A percentile compares a stretch with the other conserved stretches of the same genome.
Conservation (phyloP, 2,329 filamentous ascomycete genomes). For the Claviceps pusilla region DNA sequence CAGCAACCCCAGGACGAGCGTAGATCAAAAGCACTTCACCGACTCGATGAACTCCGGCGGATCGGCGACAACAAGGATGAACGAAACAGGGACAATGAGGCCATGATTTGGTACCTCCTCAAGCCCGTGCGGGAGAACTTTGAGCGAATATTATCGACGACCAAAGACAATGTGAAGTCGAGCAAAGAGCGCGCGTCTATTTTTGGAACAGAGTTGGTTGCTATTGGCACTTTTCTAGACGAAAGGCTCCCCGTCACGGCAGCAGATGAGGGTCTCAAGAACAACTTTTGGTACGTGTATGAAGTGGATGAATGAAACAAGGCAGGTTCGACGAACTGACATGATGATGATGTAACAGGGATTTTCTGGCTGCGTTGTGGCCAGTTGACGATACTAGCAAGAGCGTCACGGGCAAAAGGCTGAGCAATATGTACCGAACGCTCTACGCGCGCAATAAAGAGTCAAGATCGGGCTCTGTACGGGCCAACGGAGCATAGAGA, state of each 20-base stretch:
- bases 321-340: conserved; percentile 8
- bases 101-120: conserved; percentile 34
- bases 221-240: conserved; percentile 48
- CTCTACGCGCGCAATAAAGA: conserved; percentile 21
- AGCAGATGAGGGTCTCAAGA: conserved; percentile 27
- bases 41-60: conserved; percentile 27
- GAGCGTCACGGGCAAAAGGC: conserved; percentile 27
- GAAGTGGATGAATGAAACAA: not conserved
- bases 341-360: conserved; percentile 16
- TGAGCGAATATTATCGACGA: conserved; percentile 43
- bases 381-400: conserved; percentile 30
- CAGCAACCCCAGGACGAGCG: conserved; percentile 24
- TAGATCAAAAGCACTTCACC: conserved; percentile 25
- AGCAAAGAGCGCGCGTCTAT: conserved; percentile 47
- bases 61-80: conserved; percentile 36
- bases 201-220: conserved; percentile 44
- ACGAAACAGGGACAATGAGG: conserved; percentile 29
- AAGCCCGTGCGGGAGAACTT: conserved; percentile 47
- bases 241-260: conserved; percentile 27
- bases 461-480: conserved; percentile 14
- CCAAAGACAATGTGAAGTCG: conserved; percentile 45
- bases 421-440: conserved; percentile 30
- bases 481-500: conserved; percentile 17
- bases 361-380: conserved; percentile 31
- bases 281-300: conserved; percentile 33